Percentiles rank a stretch among this genome's conserved stretches.
These are phyloP conservation scores for Camellia oleifera DNA, from an alignment of 179 eudicot genomes.

Conservation along the genomic window DNA sequence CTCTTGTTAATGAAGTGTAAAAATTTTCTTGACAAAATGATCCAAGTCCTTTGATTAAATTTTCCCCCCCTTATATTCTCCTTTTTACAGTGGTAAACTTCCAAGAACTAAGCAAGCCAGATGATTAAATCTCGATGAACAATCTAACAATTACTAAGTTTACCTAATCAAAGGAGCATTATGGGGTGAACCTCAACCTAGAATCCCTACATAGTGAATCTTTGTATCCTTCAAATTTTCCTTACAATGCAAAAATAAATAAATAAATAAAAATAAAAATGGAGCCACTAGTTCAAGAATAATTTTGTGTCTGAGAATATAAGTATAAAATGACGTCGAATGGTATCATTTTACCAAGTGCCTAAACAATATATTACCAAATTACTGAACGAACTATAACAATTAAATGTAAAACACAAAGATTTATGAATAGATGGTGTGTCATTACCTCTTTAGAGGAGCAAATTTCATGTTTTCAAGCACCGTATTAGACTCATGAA, in stretches of 20 bases:
- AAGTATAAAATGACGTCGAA: too few relatives aligned
- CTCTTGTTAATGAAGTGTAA: background rate
- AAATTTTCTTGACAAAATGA: background rate
- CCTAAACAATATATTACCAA: background rate
- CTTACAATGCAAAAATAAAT: too few relatives aligned
- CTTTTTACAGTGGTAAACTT: background rate
- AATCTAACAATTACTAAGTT: background rate
- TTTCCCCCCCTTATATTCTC: background rate
- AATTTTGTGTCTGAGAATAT: background rate
- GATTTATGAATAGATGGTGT: background rate
- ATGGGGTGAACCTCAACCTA: background rate
- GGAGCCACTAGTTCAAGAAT: background rate
- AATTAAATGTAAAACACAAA: background rate
- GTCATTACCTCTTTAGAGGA: constrained; percentile 53
- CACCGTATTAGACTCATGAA: constrained; percentile 27
- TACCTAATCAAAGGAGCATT: background rate
- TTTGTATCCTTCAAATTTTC: background rate
- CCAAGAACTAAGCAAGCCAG: background rate
- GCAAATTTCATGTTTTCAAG: constrained; percentile 37
- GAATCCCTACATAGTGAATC: background rate
- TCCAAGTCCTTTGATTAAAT: background rate
- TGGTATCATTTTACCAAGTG: background rate
- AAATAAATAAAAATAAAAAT: background rate
- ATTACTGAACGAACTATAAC: background rate
- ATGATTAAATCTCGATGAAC: background rate